A percentile compares a stretch with the other conserved stretches of the same genome.
Evolutionary conservation across 2,329 filamentous ascomycete genomes (phyloP).

Genomic region (Sphaerulina vaccinii): DNA sequence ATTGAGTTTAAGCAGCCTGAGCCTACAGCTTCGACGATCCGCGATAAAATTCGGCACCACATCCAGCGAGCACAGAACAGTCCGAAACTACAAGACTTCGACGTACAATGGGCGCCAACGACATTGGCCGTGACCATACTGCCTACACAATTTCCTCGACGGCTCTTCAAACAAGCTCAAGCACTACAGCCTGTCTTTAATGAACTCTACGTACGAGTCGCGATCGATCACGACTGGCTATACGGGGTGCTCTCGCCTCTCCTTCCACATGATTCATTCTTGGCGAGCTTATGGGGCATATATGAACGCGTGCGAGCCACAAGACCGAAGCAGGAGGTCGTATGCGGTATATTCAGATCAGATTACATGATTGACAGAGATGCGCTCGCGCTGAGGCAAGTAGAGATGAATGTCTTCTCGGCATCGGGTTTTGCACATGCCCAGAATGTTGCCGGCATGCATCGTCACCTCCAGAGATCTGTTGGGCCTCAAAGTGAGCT

Average conservation of each 20-base stretch:
- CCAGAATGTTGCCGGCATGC: constrained; percentile 44
- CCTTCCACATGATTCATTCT: constrained; percentile 38
- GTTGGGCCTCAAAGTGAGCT: constrained; percentile 22
- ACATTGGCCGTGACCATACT: constrained; percentile 39
- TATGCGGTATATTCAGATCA: constrained; percentile 44
- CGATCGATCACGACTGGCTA: constrained; percentile 42
- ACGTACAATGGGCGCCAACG: constrained; percentile 29
- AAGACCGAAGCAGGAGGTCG: constrained; percentile 36
- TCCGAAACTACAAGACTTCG: not conserved
- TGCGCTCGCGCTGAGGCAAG: constrained; percentile 41
- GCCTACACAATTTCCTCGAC: constrained; percentile 39
- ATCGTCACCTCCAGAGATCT: constrained; percentile 37
- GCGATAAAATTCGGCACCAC: not conserved
- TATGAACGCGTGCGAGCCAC: constrained; percentile 36
- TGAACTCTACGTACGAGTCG: constrained; percentile 55
- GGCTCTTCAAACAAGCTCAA: constrained; percentile 47
- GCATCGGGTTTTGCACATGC: constrained; percentile 45
- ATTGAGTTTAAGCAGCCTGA: constrained; percentile 30
- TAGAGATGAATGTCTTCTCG: constrained; percentile 49
- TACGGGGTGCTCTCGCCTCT: constrained; percentile 35
- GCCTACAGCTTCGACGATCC: not conserved
- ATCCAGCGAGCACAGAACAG: not conserved
- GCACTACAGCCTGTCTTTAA: constrained; percentile 60
- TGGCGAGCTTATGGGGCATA: constrained; percentile 42
- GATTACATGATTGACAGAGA: constrained; percentile 46